Conservation (phyloP, 768 basidiomycete genomes). For the Dioszegia aurantiaca region DNA sequence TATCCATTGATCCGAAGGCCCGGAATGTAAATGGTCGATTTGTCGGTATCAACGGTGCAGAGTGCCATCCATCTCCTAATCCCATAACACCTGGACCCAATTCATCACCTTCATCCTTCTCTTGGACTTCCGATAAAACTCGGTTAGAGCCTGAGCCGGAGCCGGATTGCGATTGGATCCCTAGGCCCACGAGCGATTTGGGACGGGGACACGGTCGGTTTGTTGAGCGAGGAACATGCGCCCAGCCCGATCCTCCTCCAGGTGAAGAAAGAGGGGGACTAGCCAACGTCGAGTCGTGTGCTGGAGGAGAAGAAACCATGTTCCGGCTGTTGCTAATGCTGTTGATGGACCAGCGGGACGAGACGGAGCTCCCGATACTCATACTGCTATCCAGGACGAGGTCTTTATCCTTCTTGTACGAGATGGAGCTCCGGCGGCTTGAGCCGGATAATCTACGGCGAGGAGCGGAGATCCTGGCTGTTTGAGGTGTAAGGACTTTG, state of each 20-base stretch:
- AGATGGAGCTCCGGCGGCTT: conserved; percentile 36
- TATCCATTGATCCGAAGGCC: neutral
- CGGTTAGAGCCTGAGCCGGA: conserved; percentile 19
- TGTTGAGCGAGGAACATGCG: conserved; percentile 10
- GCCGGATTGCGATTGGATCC: conserved; percentile 8
- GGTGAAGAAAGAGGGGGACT: conserved; percentile 15
- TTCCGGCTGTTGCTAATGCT: conserved; percentile 12
- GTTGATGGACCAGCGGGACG: conserved; percentile 19
- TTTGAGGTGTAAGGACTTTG: conserved; percentile 25
- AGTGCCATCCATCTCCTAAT: conserved; percentile 4
- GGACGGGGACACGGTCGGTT: conserved; percentile 42
- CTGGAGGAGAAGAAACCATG: conserved; percentile 17
- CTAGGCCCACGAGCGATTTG: conserved; percentile 29
- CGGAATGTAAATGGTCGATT: conserved; percentile 14
- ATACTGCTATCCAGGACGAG: neutral
- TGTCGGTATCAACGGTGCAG: neutral
- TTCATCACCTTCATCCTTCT: conserved; percentile 27
- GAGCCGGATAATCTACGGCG: conserved; percentile 20
- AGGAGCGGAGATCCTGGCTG: conserved; percentile 10
- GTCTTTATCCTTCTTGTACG: conserved; percentile 37
- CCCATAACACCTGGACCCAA: conserved; percentile 7
- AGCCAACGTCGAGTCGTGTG: conserved; percentile 8
- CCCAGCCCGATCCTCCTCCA: conserved; percentile 20
- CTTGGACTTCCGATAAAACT: conserved; percentile 34
- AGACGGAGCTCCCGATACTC: conserved; percentile 5